Percentiles rank a stretch among this genome's conserved stretches.
phyloP scores from a whole-genome alignment of 768 basidiomycete genomes.

The Botryobasidium botryosum region DNA sequence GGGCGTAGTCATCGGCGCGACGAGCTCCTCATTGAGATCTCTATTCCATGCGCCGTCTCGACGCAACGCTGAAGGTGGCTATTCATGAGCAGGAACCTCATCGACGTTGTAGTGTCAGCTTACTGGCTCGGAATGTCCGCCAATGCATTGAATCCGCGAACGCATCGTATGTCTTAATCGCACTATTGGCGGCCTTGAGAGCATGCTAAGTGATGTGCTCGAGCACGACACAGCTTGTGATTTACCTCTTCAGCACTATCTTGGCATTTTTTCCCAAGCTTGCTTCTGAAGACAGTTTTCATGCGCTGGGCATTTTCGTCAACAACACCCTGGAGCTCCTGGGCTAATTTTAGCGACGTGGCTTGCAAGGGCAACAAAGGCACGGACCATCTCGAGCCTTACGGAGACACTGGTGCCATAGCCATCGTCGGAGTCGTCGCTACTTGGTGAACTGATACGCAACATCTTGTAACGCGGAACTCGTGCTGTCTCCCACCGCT shows the following conservation, averaged over 20 bases:
- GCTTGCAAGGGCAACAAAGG: too few relatives aligned
- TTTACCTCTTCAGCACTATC: constrained; percentile 33
- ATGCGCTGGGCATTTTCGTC: constrained; percentile 32
- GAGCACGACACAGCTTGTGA: neutral
- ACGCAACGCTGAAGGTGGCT: constrained; percentile 44
- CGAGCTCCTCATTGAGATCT: neutral
- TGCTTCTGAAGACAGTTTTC: constrained; percentile 33
- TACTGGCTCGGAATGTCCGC: constrained; percentile 41
- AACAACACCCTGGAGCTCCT: constrained; percentile 24
- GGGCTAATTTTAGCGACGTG: too few relatives aligned
- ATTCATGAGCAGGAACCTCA: constrained; percentile 37
- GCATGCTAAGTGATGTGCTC: constrained; percentile 16
- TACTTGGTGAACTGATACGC: too few relatives aligned
- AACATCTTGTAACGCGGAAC: constrained; percentile 2
- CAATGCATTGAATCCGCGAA: constrained; percentile 42
- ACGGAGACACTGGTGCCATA: too few relatives aligned
- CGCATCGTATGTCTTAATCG: constrained; percentile 31
- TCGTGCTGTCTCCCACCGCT: constrained; percentile 4
- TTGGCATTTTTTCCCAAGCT: constrained; percentile 41
- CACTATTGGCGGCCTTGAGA: constrained; percentile 26
- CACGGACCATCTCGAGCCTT: too few relatives aligned
- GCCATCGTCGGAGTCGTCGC: too few relatives aligned
- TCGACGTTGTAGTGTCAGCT: constrained; percentile 13
- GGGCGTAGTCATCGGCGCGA: neutral
- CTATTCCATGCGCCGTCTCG: constrained; percentile 19